Evolutionary conservation across 768 basidiomycete species (phyloP).

Genomic region (Psilocybe sp.): DNA sequence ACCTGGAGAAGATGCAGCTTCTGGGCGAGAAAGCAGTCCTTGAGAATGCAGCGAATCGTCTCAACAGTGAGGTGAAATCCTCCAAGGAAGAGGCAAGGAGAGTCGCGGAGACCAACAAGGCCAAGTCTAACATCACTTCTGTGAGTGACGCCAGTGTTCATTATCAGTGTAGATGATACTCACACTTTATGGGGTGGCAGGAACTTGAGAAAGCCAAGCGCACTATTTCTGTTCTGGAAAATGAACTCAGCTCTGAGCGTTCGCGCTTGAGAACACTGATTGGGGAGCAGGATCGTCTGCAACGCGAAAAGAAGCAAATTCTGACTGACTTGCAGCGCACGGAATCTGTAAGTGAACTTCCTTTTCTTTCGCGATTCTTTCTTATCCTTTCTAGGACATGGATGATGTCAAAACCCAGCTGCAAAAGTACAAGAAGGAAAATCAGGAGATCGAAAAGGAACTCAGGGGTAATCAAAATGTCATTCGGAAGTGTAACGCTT

Average conservation of each 20-base stretch:
- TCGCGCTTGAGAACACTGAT: constrained; percentile 58
- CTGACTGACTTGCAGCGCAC: constrained; percentile 64
- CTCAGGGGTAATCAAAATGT: constrained; percentile 64
- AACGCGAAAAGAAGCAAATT: constrained; percentile 65
- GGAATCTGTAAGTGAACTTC: constrained; percentile 53
- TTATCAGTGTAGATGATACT: too few species aligned
- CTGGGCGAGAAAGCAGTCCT: constrained; percentile 71
- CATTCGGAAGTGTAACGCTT: too few species aligned
- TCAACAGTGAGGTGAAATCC: constrained; percentile 58
- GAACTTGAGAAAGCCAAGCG: constrained; percentile 69
- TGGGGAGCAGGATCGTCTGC: constrained; percentile 58
- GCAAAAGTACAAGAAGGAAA: constrained; percentile 69
- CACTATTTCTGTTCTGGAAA: constrained; percentile 67
- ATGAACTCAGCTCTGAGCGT: constrained; percentile 69
- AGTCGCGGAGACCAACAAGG: constrained; percentile 49
- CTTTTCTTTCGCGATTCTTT: background rate
- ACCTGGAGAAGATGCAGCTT: constrained; percentile 58
- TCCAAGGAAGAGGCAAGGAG: constrained; percentile 58
- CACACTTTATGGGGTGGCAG: constrained; percentile 30
- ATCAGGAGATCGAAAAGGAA: constrained; percentile 69
- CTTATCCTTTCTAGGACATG: constrained; percentile 57
- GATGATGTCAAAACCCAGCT: constrained; percentile 70
- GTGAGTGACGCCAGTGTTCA: too few species aligned
- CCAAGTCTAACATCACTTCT: constrained; percentile 49
- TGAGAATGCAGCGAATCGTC: constrained; percentile 65